Evolutionary conservation across 352 stramenopile species (phyloP), one percentile per base, ranked within the genome.

Genomic region (Phytophthora tentaculata): DNA sequence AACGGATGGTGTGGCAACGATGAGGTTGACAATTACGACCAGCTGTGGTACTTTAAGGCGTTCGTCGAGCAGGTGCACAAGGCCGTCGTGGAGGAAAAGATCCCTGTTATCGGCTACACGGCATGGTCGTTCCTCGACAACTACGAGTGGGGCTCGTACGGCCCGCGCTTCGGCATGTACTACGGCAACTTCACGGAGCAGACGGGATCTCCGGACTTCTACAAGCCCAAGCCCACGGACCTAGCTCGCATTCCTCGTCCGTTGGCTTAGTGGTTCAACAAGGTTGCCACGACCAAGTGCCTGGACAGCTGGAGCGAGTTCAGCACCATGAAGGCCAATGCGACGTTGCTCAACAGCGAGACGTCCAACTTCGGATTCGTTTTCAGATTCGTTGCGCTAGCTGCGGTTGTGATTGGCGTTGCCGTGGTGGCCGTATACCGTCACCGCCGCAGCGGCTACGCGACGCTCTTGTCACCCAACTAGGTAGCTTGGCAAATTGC

Each of bases 141-240:
- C 44, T 80, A 43, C 14, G 79, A 76, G 61, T 86, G 78, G 61
- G 78, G 78, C 20, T 68, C 77, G 51, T 86, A 76, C 63, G 63
- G 67, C 19, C 73, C 75, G 23, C 79, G 82, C 52, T 90, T 88
- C 67, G 82, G 82, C 14, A 71, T 90, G 50, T 90, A 84, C 69
- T 86, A 88, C 67, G 79, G 87, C 45, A 80, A 90, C 54, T 90
- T 80, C 64, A 80, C 79, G 35, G 43, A 56, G 26, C 53, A 79
- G 54, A 68, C 62, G 0, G 71, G 71, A 12, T 73, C 67, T 8
- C 56, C 56, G 5, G 57, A 75, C 45, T 71, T 64, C 41, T 75
- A 75, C 58, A 48, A 64, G n/a, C 71, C 71, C 4, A 73, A 75
- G 62, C 52, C 54, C 2, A 65, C 56, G 23, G 73, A 84, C 24